Evolutionary conservation across 257 asterid genomes (phyloP).

Genomic region (Craterostigma plantagineum): DNA sequence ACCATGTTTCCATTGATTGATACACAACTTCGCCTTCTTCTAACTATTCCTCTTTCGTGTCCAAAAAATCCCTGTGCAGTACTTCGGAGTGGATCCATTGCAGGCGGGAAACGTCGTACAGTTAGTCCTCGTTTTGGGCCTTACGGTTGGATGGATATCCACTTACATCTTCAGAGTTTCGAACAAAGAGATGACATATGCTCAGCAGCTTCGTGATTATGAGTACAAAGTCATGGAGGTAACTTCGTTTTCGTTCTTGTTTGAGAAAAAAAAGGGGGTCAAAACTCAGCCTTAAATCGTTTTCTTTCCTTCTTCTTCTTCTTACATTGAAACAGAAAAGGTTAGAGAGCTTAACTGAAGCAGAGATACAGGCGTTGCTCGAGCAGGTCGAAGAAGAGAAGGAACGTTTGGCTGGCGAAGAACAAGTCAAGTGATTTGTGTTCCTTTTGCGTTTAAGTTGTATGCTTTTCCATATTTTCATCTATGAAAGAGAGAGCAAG

Average conservation of each 20-base stretch:
- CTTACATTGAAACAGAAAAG: slow-evolving; percentile 40
- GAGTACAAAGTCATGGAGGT: slow-evolving; percentile 96
- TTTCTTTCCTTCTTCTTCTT: too few relatives aligned
- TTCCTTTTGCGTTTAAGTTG: too few relatives aligned
- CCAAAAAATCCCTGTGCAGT: slow-evolving; percentile 42
- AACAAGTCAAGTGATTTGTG: slow-evolving; percentile 25
- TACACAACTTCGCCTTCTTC: neutral
- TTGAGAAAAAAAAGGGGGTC: too few relatives aligned
- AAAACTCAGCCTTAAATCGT: neutral
- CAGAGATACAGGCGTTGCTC: slow-evolving; percentile 53
- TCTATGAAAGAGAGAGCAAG: too few relatives aligned
- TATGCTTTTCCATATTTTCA: too few relatives aligned
- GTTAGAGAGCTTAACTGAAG: slow-evolving; percentile 84
- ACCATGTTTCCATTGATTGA: neutral
- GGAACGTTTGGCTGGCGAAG: slow-evolving; percentile 28
- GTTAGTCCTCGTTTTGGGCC: slow-evolving; percentile 73
- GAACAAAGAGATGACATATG: slow-evolving; percentile 95
- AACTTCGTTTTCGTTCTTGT: slow-evolving; percentile 5
- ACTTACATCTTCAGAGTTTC: slow-evolving; percentile 90
- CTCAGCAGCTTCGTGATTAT: slow-evolving; percentile 77
- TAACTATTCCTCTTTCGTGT: neutral
- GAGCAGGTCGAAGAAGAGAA: slow-evolving; percentile 96
- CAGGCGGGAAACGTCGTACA: slow-evolving; percentile 95
- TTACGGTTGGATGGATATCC: slow-evolving; percentile 87
- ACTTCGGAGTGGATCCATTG: slow-evolving; percentile 67